A percentile compares a stretch with the other conserved stretches of the same genome.
Evolutionary conservation across 2,329 filamentous ascomycete species (phyloP).

Genomic region (Monosporascus sp.): DNA sequence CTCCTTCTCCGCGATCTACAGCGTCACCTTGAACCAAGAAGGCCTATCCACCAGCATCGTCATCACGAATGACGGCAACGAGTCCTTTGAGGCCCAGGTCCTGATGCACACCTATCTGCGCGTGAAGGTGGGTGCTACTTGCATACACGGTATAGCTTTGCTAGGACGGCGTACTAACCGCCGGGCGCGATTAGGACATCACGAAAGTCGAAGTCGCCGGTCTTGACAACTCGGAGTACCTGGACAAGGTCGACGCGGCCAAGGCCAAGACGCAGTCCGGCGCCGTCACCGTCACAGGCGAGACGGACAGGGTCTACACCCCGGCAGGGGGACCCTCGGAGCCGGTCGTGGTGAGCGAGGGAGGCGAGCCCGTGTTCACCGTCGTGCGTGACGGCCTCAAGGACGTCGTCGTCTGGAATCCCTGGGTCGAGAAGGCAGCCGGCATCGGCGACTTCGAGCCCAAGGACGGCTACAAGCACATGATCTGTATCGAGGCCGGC

Average conservation of each 20-base stretch:
- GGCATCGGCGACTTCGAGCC: conserved; percentile 83
- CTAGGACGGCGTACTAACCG: background rate
- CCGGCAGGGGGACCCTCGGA: conserved; percentile 56
- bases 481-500: conserved; percentile 93
- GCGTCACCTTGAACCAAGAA: conserved; percentile 73
- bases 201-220: conserved; percentile 65
- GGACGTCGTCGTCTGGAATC: conserved; percentile 96
- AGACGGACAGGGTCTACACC: conserved; percentile 86
- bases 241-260: conserved; percentile 73
- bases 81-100: conserved; percentile 85
- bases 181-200: conserved; percentile 62
- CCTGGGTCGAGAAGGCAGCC: conserved; percentile 80
- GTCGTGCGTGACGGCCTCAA: conserved; percentile 78
- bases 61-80: conserved; percentile 79
- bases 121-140: conserved; percentile 56
- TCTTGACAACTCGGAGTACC: conserved; percentile 69
- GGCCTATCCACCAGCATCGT: conserved; percentile 76
- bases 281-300: conserved; percentile 64
- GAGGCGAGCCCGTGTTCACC: conserved; percentile 60
- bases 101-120: conserved; percentile 88
- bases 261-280: conserved; percentile 61
- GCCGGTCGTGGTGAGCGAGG: conserved; percentile 56
- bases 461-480: conserved; percentile 83
- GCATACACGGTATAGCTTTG: too few species aligned
- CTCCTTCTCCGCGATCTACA: conserved; percentile 88